Percentiles rank a stretch among this genome's conserved stretches.
Conservation (phyloP, 2,329 filamentous ascomycete species). For the Ophiostoma pallidulum region DNA sequence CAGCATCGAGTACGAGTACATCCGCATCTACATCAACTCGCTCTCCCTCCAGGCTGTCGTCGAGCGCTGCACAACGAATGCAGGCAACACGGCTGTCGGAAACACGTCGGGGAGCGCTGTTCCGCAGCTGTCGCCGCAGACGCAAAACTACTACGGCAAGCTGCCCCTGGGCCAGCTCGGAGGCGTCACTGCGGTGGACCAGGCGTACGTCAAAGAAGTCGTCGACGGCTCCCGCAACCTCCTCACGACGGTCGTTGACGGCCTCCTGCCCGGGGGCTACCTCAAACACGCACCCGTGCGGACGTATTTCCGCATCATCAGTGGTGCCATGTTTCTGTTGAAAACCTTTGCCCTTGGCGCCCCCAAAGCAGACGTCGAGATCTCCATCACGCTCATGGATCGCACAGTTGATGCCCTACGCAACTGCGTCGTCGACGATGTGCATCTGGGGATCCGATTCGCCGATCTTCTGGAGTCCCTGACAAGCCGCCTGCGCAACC, state of each 20-base stretch:
- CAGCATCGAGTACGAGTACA: slow-evolving; percentile 91
- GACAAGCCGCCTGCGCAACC: slow-evolving; percentile 61
- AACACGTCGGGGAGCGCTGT: slow-evolving; percentile 20
- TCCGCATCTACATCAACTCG: slow-evolving; percentile 89
- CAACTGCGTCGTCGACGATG: slow-evolving; percentile 73
- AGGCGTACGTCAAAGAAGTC: slow-evolving; percentile 66
- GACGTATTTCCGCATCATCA: slow-evolving; percentile 80
- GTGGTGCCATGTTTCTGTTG: slow-evolving; percentile 73
- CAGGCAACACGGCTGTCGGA: slow-evolving; percentile 20
- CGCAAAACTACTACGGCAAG: slow-evolving; percentile 55
- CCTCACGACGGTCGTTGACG: slow-evolving; percentile 67
- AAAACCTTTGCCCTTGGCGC: slow-evolving; percentile 79
- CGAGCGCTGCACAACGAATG: slow-evolving; percentile 69
- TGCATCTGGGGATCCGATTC: slow-evolving; percentile 76
- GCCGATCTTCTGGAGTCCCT: slow-evolving; percentile 73
- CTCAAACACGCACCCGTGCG: slow-evolving; percentile 75
- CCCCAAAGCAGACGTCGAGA: slow-evolving; percentile 65
- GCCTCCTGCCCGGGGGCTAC: slow-evolving; percentile 62
- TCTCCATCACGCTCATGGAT: slow-evolving; percentile 67
- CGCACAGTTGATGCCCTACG: slow-evolving; percentile 63
- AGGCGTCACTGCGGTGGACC: slow-evolving; percentile 55
- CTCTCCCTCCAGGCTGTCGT: slow-evolving; percentile 90
- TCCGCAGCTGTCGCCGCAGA: slow-evolving; percentile 47
- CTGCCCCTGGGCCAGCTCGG: slow-evolving; percentile 55
- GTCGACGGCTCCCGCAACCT: slow-evolving; percentile 69